Evolutionary conservation across 352 stramenopile species (phyloP).

Genomic region (Elongisporangium senticosum): DNA sequence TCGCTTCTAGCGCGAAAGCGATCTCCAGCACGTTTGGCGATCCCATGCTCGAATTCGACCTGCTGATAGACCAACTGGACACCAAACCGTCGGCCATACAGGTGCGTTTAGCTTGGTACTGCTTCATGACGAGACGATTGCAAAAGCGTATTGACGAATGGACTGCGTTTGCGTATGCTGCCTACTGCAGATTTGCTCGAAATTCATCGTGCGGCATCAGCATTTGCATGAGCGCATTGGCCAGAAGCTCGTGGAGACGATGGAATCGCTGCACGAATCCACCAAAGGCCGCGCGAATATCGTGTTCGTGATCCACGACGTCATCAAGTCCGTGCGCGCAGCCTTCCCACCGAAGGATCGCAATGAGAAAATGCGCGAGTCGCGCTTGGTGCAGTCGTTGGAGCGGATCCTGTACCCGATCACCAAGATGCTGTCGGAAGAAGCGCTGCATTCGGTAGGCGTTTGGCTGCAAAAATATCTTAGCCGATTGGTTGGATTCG

Average conservation of each 20-base stretch:
- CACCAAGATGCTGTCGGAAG: conserved; percentile 52
- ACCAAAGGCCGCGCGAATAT: conserved; percentile 71
- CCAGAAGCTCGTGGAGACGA: conserved; percentile 56
- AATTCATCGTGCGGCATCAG: conserved; percentile 81
- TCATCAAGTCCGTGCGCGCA: conserved; percentile 69
- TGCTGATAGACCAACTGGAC: conserved; percentile 79
- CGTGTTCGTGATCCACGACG: conserved; percentile 81
- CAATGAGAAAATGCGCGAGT: conserved; percentile 73
- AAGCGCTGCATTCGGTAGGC: conserved; percentile 65
- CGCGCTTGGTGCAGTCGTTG: conserved; percentile 54
- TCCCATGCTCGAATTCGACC: conserved; percentile 81
- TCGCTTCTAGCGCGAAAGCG: conserved; percentile 64
- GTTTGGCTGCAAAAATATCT: background rate
- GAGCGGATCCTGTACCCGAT: conserved; percentile 60
- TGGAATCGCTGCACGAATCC: conserved; percentile 46
- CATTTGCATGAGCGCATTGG: conserved; percentile 65
- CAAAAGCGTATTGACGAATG: background rate
- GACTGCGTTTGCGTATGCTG: conserved; percentile 2
- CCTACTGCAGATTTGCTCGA: conserved; percentile 58
- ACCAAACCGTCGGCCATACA: conserved; percentile 83
- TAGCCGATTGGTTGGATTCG: conserved; percentile 2
- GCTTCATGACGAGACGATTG: too few species aligned
- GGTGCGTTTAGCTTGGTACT: conserved; percentile 37
- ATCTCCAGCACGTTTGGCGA: conserved; percentile 79
- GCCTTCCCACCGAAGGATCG: conserved; percentile 64